Evolutionary conservation across 1,139 yeast species (phyloP).

Genomic region (Scheffersomyces stambukii): DNA sequence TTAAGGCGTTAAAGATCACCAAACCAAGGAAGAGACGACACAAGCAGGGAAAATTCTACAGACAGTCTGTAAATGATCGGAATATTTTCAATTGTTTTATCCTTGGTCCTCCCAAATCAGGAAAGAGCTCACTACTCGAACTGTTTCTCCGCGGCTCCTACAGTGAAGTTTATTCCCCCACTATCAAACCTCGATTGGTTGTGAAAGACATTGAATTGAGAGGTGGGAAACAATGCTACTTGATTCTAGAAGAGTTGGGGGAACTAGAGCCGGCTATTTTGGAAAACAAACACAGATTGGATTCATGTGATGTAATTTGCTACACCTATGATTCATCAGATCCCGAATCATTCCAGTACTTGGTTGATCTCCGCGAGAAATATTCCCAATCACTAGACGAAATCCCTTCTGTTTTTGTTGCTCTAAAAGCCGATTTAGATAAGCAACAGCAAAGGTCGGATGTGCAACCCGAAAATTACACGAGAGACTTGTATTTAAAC

Average conservation of each 20-base stretch:
- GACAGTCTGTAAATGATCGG: slow-evolving; percentile 73
- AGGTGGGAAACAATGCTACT: slow-evolving; percentile 93
- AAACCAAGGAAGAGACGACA: slow-evolving; percentile 68
- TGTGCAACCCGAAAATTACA: slow-evolving; percentile 82
- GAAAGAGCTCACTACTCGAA: slow-evolving; percentile 78
- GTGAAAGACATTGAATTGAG: slow-evolving; percentile 92
- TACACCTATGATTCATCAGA: slow-evolving; percentile 90
- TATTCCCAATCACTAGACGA: slow-evolving; percentile 55
- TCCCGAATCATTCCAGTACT: slow-evolving; percentile 86
- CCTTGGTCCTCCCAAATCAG: slow-evolving; percentile 80
- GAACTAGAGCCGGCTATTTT: slow-evolving; percentile 80
- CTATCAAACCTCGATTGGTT: slow-evolving; percentile 73
- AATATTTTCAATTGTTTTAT: slow-evolving; percentile 89
- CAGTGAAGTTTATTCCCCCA: slow-evolving; percentile 73
- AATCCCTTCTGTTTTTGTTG: slow-evolving; percentile 84
- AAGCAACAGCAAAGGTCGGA: slow-evolving; percentile 89
- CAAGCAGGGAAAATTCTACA: slow-evolving; percentile 59
- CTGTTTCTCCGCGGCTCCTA: slow-evolving; percentile 75
- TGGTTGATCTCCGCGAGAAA: slow-evolving; percentile 61
- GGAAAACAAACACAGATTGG: slow-evolving; percentile 65
- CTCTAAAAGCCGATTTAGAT: slow-evolving; percentile 90
- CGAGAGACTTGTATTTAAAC: slow-evolving; percentile 54
- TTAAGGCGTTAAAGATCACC: slow-evolving; percentile 74
- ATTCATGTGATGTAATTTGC: slow-evolving; percentile 88
- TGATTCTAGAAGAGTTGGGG: slow-evolving; percentile 86